phyloP scores from a whole-genome alignment of 176 grass and related monocot genomes.

The Cenchrus fungigraminus region DNA sequence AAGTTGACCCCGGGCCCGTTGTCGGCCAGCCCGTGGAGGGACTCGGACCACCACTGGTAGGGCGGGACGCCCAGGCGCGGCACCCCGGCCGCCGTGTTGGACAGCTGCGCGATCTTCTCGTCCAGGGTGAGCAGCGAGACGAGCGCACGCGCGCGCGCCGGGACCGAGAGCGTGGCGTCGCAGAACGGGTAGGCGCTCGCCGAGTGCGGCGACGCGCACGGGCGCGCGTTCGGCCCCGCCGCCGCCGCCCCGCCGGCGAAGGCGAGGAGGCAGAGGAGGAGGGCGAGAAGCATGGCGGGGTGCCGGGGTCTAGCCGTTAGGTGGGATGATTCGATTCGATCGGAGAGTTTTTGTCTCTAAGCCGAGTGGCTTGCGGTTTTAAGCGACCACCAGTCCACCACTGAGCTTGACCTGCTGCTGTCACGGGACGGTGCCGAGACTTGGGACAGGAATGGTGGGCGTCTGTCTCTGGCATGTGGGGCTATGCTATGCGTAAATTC shows the following conservation, averaged over 20 bases:
- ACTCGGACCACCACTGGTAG: constrained; percentile 96
- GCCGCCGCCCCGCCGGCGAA: background rate
- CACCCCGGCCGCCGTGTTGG: constrained; percentile 69
- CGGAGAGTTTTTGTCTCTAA: background rate
- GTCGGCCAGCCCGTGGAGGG: constrained; percentile 84
- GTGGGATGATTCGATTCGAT: constrained; percentile 12
- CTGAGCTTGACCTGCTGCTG: background rate
- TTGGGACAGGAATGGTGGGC: too few species aligned
- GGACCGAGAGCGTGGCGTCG: constrained; percentile 63
- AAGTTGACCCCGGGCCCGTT: constrained; percentile 83
- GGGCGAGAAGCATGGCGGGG: constrained; percentile 26
- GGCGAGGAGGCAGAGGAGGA: constrained; percentile 16
- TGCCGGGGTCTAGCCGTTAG: constrained; percentile 7
- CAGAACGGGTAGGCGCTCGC: constrained; percentile 65
- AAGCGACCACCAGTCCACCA: background rate
- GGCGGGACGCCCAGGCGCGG: constrained; percentile 81
- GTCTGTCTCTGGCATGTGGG: too few species aligned
- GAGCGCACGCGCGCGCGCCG: constrained; percentile 62
- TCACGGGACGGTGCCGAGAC: constrained; percentile 1
- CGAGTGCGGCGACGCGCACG: constrained; percentile 43
- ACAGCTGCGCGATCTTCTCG: constrained; percentile 94
- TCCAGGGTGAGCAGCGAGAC: constrained; percentile 82
- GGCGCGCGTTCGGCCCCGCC: constrained; percentile 10
- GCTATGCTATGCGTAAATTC: background rate
- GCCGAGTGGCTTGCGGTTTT: background rate